Evolutionary conservation across 164 flowering plant genomes (phyloP).

Genomic region (Platanus orientalis): DNA sequence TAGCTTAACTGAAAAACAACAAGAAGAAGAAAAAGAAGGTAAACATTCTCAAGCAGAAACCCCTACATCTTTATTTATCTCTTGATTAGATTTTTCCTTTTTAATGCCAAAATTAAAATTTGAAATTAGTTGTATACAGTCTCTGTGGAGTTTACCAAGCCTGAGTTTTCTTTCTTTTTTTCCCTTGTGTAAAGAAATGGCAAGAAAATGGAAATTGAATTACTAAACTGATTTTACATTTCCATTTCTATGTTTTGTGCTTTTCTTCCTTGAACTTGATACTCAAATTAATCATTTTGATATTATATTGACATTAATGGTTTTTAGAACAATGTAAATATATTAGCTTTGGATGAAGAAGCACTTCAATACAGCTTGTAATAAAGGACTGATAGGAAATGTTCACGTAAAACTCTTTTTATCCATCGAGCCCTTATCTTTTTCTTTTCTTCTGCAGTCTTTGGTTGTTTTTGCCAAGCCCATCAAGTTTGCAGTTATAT

Average conservation of each 20-base stretch:
- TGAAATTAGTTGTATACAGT: not conserved
- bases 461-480: constrained; percentile 69
- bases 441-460: constrained; percentile 53
- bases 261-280: too few relatives aligned
- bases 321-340: not conserved
- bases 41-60: too few relatives aligned
- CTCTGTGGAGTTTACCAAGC: not conserved
- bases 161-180: not conserved
- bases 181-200: too few relatives aligned
- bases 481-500: constrained; percentile 81
- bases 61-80: too few relatives aligned
- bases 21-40: too few relatives aligned
- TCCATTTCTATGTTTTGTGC: too few relatives aligned
- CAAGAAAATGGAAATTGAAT: too few relatives aligned
- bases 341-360: not conserved
- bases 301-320: not conserved
- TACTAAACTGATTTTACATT: too few relatives aligned
- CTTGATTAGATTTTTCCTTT: too few relatives aligned
- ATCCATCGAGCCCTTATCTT: not conserved
- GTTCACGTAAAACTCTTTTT: too few relatives aligned
- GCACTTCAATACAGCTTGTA: not conserved
- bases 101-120: not conserved
- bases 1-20: too few relatives aligned
- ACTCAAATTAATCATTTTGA: too few relatives aligned
- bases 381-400: not conserved